Evolutionary conservation across 2,329 filamentous ascomycete species (phyloP).

Genomic region (Aspergillus calidoustus): DNA sequence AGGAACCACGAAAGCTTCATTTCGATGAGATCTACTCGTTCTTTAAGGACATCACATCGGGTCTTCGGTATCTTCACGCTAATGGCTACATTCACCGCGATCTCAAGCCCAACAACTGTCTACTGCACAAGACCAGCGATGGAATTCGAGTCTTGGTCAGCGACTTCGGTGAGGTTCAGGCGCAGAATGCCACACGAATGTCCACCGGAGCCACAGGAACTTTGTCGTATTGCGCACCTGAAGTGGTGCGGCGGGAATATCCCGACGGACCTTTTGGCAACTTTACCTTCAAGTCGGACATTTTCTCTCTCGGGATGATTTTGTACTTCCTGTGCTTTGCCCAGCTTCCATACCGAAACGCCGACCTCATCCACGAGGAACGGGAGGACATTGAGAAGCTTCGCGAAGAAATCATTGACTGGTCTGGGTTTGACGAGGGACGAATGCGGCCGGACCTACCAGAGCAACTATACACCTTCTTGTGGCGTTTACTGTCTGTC

Average conservation of each 20-base stretch:
- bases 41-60: constrained; percentile 93
- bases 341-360: constrained; percentile 79
- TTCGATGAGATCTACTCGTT: constrained; percentile 97
- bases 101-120: constrained; percentile 93
- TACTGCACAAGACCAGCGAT: constrained; percentile 76
- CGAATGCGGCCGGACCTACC: constrained; percentile 80
- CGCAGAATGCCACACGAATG: constrained; percentile 77
- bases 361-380: constrained; percentile 86
- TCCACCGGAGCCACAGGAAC: constrained; percentile 94
- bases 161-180: constrained; percentile 96
- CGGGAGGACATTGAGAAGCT: constrained; percentile 87
- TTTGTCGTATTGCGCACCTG: constrained; percentile 95
- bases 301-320: constrained; percentile 99
- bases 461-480: constrained; percentile 79
- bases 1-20: constrained; percentile 60
- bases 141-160: constrained; percentile 84
- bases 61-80: constrained; percentile 83
- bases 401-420: constrained; percentile 81
- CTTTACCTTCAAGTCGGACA: constrained; percentile 95
- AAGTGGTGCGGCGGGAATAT: constrained; percentile 73
- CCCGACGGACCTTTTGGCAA: constrained; percentile 77
- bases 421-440: constrained; percentile 85
- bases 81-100: constrained; percentile 96
- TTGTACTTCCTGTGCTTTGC: constrained; percentile 98
- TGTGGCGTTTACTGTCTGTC: constrained; percentile 79